A percentile compares a stretch with the other conserved stretches of the same genome.
Evolutionary conservation across 176 grass and related monocot species (phyloP).

Genomic region (Sorghum bicolor): DNA sequence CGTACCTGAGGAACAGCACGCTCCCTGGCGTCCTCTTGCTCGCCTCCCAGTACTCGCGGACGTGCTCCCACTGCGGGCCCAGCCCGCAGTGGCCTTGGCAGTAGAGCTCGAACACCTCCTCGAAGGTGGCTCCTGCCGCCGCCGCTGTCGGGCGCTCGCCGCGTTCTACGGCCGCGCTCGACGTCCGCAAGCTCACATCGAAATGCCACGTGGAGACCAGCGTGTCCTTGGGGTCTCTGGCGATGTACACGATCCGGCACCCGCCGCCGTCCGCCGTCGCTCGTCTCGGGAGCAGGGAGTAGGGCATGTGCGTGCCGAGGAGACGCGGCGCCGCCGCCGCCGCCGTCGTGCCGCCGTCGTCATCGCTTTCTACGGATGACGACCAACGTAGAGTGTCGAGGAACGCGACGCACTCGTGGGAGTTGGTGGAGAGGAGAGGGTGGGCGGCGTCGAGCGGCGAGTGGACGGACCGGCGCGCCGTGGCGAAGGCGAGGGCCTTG

Average conservation of each 20-base stretch:
- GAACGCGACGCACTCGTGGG: conserved; percentile 25
- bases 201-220: conserved; percentile 24
- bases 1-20: conserved; percentile 32
- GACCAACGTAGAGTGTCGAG: not conserved
- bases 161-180: no score
- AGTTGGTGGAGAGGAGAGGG: conserved; percentile 20
- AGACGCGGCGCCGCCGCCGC: not conserved
- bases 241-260: conserved; percentile 16
- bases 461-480: not conserved
- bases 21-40: not conserved
- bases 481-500: not conserved
- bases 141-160: no score
- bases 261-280: not conserved
- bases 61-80: conserved; percentile 37
- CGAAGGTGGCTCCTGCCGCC: no score
- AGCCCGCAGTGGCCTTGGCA: not conserved
- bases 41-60: conserved; percentile 27
- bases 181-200: not conserved
- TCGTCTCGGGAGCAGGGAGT: conserved; percentile 18
- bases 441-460: not conserved
- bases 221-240: conserved; percentile 25
- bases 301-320: conserved; percentile 33
- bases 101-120: no score
- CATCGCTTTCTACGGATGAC: not conserved
- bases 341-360: not conserved